Percentiles rank a stretch among this genome's conserved stretches.
Conservation (phyloP, 495 filamentous ascomycete genomes). For the Coniosporium apollinis region DNA sequence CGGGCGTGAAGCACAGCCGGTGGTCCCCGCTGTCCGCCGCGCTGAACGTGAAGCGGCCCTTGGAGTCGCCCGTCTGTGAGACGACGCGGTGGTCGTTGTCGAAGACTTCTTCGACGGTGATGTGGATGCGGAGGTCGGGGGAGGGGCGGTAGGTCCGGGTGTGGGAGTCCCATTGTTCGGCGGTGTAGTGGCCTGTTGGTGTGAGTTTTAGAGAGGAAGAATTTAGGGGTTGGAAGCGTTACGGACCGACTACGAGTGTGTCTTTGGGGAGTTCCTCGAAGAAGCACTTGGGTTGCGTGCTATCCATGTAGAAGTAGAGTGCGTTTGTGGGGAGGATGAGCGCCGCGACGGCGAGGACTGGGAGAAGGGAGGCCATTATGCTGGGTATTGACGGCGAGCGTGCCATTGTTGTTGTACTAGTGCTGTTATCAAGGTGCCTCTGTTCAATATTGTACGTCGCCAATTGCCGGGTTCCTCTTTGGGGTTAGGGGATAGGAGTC, state of each 20-base stretch:
- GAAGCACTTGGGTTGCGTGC: conserved; percentile 71
- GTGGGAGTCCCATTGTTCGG: conserved; percentile 58
- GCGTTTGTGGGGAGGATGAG: conserved; percentile 49
- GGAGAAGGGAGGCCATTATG: conserved; percentile 29
- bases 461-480: too few relatives aligned
- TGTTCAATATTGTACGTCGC: too few relatives aligned
- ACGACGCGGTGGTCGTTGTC: conserved; percentile 97
- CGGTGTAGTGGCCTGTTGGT: conserved; percentile 56
- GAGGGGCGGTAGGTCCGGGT: conserved; percentile 48
- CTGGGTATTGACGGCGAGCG: conserved; percentile 20
- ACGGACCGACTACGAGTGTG: conserved; percentile 76
- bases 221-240: neutral
- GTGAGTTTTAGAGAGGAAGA: neutral
- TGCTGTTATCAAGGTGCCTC: too few relatives aligned
- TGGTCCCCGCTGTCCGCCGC: conserved; percentile 88
- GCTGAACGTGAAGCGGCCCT: conserved; percentile 89
- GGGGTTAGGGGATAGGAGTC: too few relatives aligned
- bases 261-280: conserved; percentile 97
- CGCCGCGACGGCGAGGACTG: conserved; percentile 14
- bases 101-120: conserved; percentile 91
- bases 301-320: conserved; percentile 93
- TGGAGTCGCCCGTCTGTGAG: conserved; percentile 55
- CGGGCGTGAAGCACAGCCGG: conserved; percentile 81
- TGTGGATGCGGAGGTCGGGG: conserved; percentile 60
- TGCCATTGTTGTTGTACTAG: conserved; percentile 22